phyloP scores from a whole-genome alignment of 371 early-diverging fungal genomes.

The Syncephalastrum sp. region DNA sequence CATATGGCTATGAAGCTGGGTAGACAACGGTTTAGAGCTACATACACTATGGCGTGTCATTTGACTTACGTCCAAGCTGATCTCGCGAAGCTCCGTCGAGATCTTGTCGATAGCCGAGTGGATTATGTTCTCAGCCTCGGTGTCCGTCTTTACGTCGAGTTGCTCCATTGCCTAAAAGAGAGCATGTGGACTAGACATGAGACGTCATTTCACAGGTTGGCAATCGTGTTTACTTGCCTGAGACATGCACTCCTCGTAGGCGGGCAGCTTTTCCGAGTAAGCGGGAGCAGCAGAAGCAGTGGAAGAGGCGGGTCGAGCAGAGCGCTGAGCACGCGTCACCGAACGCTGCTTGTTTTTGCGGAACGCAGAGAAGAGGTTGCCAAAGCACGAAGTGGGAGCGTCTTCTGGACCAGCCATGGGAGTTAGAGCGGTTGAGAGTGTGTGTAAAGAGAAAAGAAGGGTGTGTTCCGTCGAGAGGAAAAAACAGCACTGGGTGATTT shows the following conservation, averaged over 20 bases:
- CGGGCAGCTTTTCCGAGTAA: constrained; percentile 20
- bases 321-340: not conserved
- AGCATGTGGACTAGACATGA: not conserved
- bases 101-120: constrained; percentile 36
- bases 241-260: constrained; percentile 27
- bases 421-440: too few relatives aligned
- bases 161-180: constrained; percentile 20
- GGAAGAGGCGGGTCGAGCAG: constrained; percentile 4
- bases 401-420: constrained; percentile 1
- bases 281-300: constrained; percentile 8
- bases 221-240: constrained; percentile 7
- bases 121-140: constrained; percentile 22
- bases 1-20: constrained; percentile 56
- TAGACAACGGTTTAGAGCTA: not conserved
- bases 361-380: constrained; percentile 14
- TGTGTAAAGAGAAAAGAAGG: too few relatives aligned
- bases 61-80: constrained; percentile 41
- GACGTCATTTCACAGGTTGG: too few relatives aligned
- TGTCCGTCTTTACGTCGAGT: constrained; percentile 21
- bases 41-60: not conserved
- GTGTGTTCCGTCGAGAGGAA: too few relatives aligned
- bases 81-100: constrained; percentile 38
- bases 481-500: too few relatives aligned
- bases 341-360: constrained; percentile 10
- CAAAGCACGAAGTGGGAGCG: constrained; percentile 15